Evolutionary conservation across 129 eudicot genomes (phyloP).

Genomic region (Kitagawia praeruptora): DNA sequence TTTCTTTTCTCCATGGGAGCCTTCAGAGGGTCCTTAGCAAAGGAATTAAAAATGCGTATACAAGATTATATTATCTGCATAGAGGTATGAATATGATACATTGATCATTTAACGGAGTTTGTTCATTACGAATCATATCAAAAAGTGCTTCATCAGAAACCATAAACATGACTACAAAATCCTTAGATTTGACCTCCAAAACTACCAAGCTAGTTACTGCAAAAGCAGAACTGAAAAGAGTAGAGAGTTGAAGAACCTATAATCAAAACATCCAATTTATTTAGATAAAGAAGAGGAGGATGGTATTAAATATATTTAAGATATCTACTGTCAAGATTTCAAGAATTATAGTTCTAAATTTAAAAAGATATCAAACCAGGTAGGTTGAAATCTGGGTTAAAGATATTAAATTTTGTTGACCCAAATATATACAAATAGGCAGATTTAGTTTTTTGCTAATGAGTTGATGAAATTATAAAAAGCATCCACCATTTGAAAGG

Average conservation of each 20-base stretch:
- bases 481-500: background rate
- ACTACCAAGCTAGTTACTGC: background rate
- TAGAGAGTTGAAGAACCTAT: background rate
- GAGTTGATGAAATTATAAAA: background rate
- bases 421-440: background rate
- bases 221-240: too few relatives aligned
- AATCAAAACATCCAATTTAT: background rate
- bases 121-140: background rate
- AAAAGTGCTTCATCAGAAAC: background rate
- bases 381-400: background rate
- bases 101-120: background rate
- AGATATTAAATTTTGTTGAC: background rate
- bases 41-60: constrained; percentile 65
- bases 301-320: background rate
- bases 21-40: constrained; percentile 73
- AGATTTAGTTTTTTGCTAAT: background rate
- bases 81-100: constrained; percentile 49
- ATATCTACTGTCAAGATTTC: background rate
- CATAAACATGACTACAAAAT: background rate
- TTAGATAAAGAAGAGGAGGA: background rate
- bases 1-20: constrained; percentile 87
- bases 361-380: background rate
- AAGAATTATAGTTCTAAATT: background rate
- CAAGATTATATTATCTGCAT: constrained; percentile 92
- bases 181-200: background rate